These are phyloP conservation scores for Rhynchospora tenuis DNA, from an alignment of 176 grass and related monocot species.

Conservation along the genomic window DNA sequence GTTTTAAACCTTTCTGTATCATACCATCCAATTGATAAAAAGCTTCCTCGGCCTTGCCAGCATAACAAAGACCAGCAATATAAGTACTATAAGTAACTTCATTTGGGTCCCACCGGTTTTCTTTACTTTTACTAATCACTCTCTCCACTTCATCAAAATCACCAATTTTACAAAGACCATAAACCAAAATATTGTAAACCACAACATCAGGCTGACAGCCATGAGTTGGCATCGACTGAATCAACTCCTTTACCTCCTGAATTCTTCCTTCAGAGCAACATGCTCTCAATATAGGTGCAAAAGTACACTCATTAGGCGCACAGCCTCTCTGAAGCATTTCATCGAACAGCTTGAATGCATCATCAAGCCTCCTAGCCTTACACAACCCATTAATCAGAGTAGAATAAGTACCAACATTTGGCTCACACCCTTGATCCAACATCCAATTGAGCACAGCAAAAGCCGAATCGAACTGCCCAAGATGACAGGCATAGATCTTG, in stretches of 20 bases:
- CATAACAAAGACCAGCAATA: conserved; percentile 61
- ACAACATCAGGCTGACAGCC: conserved; percentile 51
- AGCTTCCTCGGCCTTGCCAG: conserved; percentile 33
- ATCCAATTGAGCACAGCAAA: conserved; percentile 65
- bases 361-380: conserved; percentile 33
- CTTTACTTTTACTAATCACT: conserved; percentile 31
- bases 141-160: conserved; percentile 46
- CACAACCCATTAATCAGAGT: conserved; percentile 57
- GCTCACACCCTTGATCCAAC: conserved; percentile 37
- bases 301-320: conserved; percentile 39
- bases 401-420: conserved; percentile 53
- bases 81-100: conserved; percentile 84
- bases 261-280: conserved; percentile 47
- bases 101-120: conserved; percentile 61
- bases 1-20: conserved; percentile 52
- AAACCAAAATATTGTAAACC: conserved; percentile 72
- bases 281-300: conserved; percentile 47
- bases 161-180: conserved; percentile 53
- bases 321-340: conserved; percentile 60
- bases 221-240: conserved; percentile 42
- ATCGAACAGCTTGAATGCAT: conserved; percentile 65
- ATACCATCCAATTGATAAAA: conserved; percentile 50
- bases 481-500: conserved; percentile 79
- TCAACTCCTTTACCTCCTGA: conserved; percentile 29
- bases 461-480: conserved; percentile 48